Evolutionary conservation across 345 rosid species (phyloP), one percentile per base, ranked within the genome.

Genomic region (Ceriops tagal): DNA sequence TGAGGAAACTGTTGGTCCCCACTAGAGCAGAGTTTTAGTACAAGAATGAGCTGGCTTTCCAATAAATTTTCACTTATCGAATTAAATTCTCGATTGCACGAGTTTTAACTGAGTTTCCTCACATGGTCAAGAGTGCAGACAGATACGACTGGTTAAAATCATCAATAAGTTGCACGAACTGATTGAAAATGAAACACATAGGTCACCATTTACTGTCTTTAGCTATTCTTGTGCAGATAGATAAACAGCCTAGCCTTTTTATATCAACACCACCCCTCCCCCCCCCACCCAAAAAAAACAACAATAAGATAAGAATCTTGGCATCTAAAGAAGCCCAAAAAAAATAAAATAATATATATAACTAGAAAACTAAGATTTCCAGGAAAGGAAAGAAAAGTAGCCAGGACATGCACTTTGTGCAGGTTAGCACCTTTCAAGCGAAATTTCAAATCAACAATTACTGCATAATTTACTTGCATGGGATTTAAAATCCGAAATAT

Each of bases 301-400:
- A 1, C 6, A 57, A 65, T 65, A 47, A 65, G 66, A 65, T 65
- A 47, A 65, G 66, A 70, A 47, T 65, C 58, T 71, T 59, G 53
- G 53, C 11, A 62, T 64, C 58, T 63, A 37, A 63, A 35, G 53
- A 59, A 58, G 53, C 58, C 61, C 3, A 2, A 68, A 72, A 51
- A 39, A 31, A 4, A 49, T 20, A 15, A 28, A 28, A 28, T 2
- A 28, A 28, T 6, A 30, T 47, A 56, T 21, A 64, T 68, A 62
- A 55, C 61, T 68, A 62, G 4, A 13, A 22, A 55, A 19, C 8
- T 24, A 24, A 3, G 52, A 62, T 51, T 71, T 69, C 67, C 31
- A 39, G 20, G 64, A 71, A 30, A 60, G 55, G 49, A 49, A 68
- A 63, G 62, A 20, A 70, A 26, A 57, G 19, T 49, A 32, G 30